Base-by-base conservation (phyloP, 495 filamentous ascomycete genomes). In the Xylaria acuta region DNA sequence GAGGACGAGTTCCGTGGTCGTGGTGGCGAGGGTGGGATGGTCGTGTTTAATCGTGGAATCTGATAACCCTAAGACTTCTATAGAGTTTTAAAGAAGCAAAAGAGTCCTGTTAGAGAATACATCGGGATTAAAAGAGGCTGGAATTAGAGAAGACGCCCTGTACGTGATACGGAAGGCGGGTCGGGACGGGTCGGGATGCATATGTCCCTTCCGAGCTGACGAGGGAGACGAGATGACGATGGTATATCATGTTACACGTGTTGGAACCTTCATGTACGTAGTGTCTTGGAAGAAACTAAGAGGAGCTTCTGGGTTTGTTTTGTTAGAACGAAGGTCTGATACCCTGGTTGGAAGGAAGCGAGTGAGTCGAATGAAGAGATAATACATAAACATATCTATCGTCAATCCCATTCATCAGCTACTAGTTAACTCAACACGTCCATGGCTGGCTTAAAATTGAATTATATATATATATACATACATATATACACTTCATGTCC, bases 11-110 rank as follows among this genome's bases (percentile, higher is more conserved):
- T 99, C 79, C 89, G 89, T 82, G 90, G 88, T 0, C 86, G 86
- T 62, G 93, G 92, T n/a, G 94, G 93, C 0, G 83, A 90, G 59
- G 86, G 84, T 25, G 93, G 91, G 0, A 84, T 91, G 87, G 92
- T 98, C 11, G 93, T 93, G 77, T 98, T 98, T 77, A 97, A 98
- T 78, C 86, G 95, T 69, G 95, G 95, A 2, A 96, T 97, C 75
- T 97, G 85, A 79, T 63, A 62, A 14, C 20, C 18, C 20, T 36
- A 36, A 43, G 54, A 36, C 18, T n/a, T 66, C 51, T 41, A 67
- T 72, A 63, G n/a, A 63, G 36, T 27, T 36, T 6, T 22, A 64
- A 40, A 64, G 36, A 20, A 34, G 4, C 3, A 18, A 20, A 47
- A 12, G 20, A 9, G n/a, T 18, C 20, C 43, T 27, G 34, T 20